Evolutionary conservation across 805 yeast species (phyloP).

Genomic region (Schwanniomyces occidentalis): DNA sequence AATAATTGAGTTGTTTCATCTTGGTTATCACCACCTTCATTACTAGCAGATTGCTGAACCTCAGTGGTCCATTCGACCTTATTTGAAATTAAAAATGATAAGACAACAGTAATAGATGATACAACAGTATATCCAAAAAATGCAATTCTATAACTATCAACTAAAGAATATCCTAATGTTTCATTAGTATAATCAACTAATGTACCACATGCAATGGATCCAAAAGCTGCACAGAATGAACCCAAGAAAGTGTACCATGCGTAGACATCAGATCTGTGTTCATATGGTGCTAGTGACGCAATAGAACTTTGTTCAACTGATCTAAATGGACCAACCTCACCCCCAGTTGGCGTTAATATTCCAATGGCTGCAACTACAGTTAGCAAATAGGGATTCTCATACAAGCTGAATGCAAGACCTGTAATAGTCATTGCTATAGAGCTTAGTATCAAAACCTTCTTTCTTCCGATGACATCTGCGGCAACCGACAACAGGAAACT

Average conservation of each 20-base stretch:
- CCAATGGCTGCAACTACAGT: conserved; percentile 46
- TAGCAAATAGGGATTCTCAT: conserved; percentile 33
- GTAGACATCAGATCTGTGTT: conserved; percentile 51
- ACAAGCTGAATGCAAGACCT: conserved; percentile 38
- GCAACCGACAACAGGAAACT: conserved; percentile 46
- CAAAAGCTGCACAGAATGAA: conserved; percentile 46
- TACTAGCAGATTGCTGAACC: conserved; percentile 1
- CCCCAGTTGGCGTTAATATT: conserved; percentile 58
- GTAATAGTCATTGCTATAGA: conserved; percentile 44
- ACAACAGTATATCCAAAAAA: conserved; percentile 27
- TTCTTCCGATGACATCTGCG: conserved; percentile 51
- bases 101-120: conserved; percentile 16
- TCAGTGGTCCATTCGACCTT: conserved; percentile 17
- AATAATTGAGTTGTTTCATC: conserved; percentile 12
- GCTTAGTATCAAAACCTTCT: conserved; percentile 38
- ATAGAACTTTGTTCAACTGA: conserved; percentile 56
- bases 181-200: conserved; percentile 17
- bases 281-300: conserved; percentile 44
- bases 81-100: conserved; percentile 16
- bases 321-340: conserved; percentile 60
- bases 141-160: conserved; percentile 28
- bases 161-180: conserved; percentile 16
- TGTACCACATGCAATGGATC: conserved; percentile 42
- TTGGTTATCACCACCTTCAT: conserved; percentile 2
- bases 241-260: conserved; percentile 60